Evolutionary conservation across 805 yeast species (phyloP), one percentile per base, ranked within the genome.

Genomic region (Starmerella apis): DNA sequence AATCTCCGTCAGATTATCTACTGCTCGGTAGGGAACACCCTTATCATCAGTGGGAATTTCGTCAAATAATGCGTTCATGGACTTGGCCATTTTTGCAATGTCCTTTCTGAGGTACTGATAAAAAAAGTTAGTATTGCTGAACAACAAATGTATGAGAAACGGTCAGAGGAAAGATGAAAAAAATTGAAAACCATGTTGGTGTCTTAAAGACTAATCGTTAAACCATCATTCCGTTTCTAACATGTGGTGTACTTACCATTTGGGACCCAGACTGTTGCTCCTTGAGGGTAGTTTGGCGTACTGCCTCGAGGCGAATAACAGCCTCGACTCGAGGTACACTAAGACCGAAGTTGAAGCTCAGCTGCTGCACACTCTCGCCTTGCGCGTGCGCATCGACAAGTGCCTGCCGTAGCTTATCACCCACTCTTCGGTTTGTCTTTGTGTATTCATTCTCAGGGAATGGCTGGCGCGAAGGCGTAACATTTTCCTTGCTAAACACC

Each of bases 271-370:
- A 18, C 13, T 35, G 50, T 50, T 37, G 46, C 35, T 50, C 35
- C 39, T 67, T 71, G 80, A 82, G 77, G 49, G 73, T 23, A 7
- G 44, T 67, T 55, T 75, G 66, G 67, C 90, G 94, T 47, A 88
- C 73, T 27, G 70, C 71, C 54, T 76, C 71, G 55, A 90, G 74
- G 64, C 76, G 79, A 23, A 84, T 69, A 50, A 90, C 73, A n/a
- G 96, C 97, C 63, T 88, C 95, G 19, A 92, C 73, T 65, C 97
- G 78, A 47, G 87, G 84, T 54, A 87, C 77, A 62, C 86, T 83
- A 56, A 90, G 71, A 3, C 94, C 90, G 61, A 79, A 81, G 61
- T 77, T 77, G 55, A 81, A 77, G 10, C 96, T 88, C 42, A 85
- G 79, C 56, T 79, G 81, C 63, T 84, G 90, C 20, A 80, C 68